Evolutionary conservation across 2,329 filamentous ascomycete species (phyloP), one percentile per base, ranked within the genome.

Genomic region (Penicillium glabrum): DNA sequence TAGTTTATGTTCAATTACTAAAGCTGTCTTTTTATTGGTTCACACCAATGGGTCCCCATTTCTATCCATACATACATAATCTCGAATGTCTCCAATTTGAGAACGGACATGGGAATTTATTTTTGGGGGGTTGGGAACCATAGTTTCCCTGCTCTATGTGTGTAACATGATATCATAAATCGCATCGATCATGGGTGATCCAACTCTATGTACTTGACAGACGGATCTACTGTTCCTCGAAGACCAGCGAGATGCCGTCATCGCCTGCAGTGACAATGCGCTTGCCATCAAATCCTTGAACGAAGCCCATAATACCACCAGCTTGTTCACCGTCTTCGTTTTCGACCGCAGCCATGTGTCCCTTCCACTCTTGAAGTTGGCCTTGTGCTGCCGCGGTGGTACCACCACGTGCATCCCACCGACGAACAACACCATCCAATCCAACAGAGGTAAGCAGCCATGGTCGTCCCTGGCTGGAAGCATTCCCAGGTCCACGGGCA

Each of bases 231-330:
- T 60, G 49, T 23, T 77, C 75, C 59, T 77, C 75, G 61, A 80
- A 81, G 27, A 81, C 73, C 52, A 81, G 65, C 5, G 75, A 69
- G 53, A 81, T 72, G 9, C 76, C 75, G 67, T 99, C 95, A 77
- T 99, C 95, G 24, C 95, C 95, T 2, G 92, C 95, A 6, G 95
- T 98, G 5, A 96, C 83, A 48, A 98, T 80, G 62, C 87, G 82
- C 73, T 87, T 85, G 0, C 91, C 91, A 71, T 87, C 82, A 7
- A 87, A 87, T 2, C 80, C 81, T 75, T 97, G 92, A 51, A 96
- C 93, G 71, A 98, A 99, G 0, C 89, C 93, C 65, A 98, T 77
- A 9, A 98, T 88, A 52, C 93, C 93, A 33, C 93, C 93, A 9
- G 23, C 91, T 88, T 77, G 91, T 89, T 70, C 90, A 86, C 29